These are phyloP conservation scores for Radiomyces spectabilis DNA, from an alignment of 192 early-diverging fungal genomes.

Conservation along the genomic window DNA sequence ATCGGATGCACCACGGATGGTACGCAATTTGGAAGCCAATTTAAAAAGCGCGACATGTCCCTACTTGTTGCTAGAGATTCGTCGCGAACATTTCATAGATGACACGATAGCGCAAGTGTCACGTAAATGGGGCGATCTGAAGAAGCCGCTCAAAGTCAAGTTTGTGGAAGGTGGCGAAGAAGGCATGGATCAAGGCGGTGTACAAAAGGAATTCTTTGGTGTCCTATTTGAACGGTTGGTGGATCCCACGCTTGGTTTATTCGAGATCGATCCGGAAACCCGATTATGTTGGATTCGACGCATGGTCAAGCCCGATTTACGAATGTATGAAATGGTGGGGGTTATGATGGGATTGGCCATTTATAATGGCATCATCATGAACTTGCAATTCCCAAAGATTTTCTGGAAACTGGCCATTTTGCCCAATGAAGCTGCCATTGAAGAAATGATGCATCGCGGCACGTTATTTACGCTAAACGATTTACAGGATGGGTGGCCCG, in stretches of 20 bases:
- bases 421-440: background rate
- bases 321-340: constrained; percentile 78
- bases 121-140: constrained; percentile 53
- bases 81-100: constrained; percentile 58
- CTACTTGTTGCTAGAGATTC: constrained; percentile 73
- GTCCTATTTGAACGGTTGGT: constrained; percentile 67
- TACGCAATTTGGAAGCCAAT: constrained; percentile 45
- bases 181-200: constrained; percentile 93
- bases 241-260: constrained; percentile 69
- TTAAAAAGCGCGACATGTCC: constrained; percentile 61
- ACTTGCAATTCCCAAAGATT: constrained; percentile 62
- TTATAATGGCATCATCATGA: constrained; percentile 78
- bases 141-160: constrained; percentile 77
- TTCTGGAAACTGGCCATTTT: constrained; percentile 53
- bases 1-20: constrained; percentile 34
- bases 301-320: constrained; percentile 14
- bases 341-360: constrained; percentile 87
- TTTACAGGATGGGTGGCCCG: constrained; percentile 18
- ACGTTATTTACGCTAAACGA: constrained; percentile 8
- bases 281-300: constrained; percentile 73
- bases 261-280: constrained; percentile 52
- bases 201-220: constrained; percentile 94
- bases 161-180: constrained; percentile 88
- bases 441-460: background rate
- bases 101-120: constrained; percentile 73